Evolutionary conservation across 2,329 filamentous ascomycete genomes (phyloP).

Genomic region (Pseudogymnoascus sp.): DNA sequence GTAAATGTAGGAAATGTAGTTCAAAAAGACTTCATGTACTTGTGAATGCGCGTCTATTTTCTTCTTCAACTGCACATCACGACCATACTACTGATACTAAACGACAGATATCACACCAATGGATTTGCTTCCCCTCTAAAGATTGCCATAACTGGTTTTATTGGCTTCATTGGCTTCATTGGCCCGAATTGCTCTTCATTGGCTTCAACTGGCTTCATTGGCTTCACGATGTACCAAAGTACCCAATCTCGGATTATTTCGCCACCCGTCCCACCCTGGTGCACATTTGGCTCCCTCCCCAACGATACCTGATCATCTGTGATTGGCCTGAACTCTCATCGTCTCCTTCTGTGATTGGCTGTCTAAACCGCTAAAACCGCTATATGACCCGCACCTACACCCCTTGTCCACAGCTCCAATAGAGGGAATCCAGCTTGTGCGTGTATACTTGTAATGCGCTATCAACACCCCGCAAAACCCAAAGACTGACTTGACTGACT

Average conservation of each 20-base stretch:
- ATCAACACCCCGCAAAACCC: neutral
- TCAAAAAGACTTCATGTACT: neutral
- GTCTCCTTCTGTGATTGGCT: neutral
- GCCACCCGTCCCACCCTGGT: slow-evolving; percentile 3
- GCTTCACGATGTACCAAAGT: neutral
- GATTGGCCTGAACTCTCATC: neutral
- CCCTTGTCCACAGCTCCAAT: neutral
- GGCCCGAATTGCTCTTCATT: neutral
- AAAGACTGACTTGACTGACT: neutral
- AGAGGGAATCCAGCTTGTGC: neutral
- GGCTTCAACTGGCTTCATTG: neutral
- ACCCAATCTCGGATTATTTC: slow-evolving; percentile 1
- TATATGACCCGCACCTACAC: neutral
- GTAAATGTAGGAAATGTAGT: neutral
- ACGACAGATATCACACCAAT: neutral
- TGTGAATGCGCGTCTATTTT: neutral
- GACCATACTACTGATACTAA: too few relatives aligned
- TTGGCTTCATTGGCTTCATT: neutral
- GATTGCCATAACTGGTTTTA: neutral
- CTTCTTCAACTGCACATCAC: neutral
- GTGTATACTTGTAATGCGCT: neutral
- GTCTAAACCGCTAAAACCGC: neutral
- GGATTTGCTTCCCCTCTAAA: neutral
- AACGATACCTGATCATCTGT: neutral
- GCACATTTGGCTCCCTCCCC: neutral